These are phyloP conservation scores for Triticum monococcum DNA, from an alignment of 176 grass and related monocot genomes.

Conservation along the genomic window DNA sequence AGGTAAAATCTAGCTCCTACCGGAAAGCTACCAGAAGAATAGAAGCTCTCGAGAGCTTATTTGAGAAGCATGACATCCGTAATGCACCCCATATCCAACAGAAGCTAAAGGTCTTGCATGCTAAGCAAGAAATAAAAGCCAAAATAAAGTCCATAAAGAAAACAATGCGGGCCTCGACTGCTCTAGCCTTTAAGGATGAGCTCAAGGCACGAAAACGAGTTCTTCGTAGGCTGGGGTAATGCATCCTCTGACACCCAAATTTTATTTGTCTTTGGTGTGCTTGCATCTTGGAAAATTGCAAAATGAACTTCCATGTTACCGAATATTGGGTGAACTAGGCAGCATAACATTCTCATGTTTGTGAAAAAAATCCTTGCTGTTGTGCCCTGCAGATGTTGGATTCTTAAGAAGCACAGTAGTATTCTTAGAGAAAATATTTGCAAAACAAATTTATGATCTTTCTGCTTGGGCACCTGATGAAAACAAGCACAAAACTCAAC, in stretches of 20 bases:
- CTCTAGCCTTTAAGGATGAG: slow-evolving; percentile 94
- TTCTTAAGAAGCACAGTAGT: not conserved
- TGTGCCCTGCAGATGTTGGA: not conserved
- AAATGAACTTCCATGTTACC: not conserved
- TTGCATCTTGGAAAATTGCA: not conserved
- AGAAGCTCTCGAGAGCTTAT: slow-evolving; percentile 87
- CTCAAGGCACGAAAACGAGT: slow-evolving; percentile 87
- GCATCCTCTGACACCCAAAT: not conserved
- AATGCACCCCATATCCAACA: slow-evolving; percentile 74
- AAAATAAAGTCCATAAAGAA: slow-evolving; percentile 93
- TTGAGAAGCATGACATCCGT: slow-evolving; percentile 77
- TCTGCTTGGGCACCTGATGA: not conserved
- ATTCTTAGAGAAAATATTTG: not conserved
- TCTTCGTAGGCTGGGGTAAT: slow-evolving; percentile 86
- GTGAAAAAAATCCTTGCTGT: not conserved
- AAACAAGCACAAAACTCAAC: not conserved
- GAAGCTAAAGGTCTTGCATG: slow-evolving; percentile 85
- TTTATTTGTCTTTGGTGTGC: not conserved
- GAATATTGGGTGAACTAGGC: not conserved
- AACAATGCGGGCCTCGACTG: slow-evolving; percentile 64
- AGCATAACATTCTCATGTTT: slow-evolving; percentile 1
- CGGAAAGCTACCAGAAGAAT: slow-evolving; percentile 76
- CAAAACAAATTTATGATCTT: not conserved
- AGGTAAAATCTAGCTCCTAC: slow-evolving; percentile 84
- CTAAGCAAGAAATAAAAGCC: slow-evolving; percentile 75